Evolutionary conservation across 352 stramenopile genomes (phyloP).

Genomic region (Vaucheria bursata): DNA sequence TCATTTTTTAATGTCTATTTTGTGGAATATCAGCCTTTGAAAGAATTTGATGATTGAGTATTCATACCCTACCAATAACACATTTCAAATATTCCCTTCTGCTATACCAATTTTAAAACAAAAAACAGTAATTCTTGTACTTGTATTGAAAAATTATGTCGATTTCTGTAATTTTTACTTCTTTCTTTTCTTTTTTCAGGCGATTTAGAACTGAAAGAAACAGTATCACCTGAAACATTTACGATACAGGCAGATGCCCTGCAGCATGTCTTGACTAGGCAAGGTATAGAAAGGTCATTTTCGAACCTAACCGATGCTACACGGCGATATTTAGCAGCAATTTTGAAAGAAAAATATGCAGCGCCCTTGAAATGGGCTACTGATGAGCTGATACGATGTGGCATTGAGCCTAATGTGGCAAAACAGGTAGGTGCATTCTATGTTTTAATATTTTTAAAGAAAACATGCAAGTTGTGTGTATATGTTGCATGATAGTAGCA

Average conservation of each 20-base stretch:
- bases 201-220: not conserved
- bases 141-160: too few relatives aligned
- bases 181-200: too few relatives aligned
- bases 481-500: not conserved
- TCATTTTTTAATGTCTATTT: too few relatives aligned
- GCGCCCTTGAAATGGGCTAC: not conserved
- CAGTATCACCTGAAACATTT: not conserved
- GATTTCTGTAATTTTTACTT: too few relatives aligned
- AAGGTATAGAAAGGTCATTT: not conserved
- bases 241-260: not conserved
- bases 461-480: too few relatives aligned
- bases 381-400: not conserved
- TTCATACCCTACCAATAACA: too few relatives aligned
- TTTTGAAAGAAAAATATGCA: not conserved
- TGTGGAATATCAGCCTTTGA: too few relatives aligned
- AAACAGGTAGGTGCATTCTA: conserved; percentile 2
- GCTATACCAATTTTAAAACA: too few relatives aligned
- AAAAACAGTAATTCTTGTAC: too few relatives aligned
- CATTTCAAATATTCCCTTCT: too few relatives aligned
- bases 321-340: not conserved
- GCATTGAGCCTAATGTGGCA: not conserved
- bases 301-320: not conserved
- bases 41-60: too few relatives aligned
- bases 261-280: not conserved
- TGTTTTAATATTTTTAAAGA: too few relatives aligned